Base-by-base conservation (phyloP, 495 filamentous ascomycete species). In the Aspergillus ostianus region DNA sequence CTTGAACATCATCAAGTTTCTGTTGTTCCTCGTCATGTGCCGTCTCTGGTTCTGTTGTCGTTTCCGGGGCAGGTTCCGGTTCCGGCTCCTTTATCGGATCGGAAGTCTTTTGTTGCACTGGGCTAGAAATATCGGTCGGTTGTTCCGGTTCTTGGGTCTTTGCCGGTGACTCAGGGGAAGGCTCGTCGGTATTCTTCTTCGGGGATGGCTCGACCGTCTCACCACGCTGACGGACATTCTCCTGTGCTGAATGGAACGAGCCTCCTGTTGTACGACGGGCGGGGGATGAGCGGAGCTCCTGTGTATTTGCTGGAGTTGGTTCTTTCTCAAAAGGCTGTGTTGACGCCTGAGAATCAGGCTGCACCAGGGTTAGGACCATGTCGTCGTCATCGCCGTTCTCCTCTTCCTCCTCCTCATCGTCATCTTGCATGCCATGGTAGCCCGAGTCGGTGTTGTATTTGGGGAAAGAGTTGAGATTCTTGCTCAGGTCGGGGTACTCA, bases 391-490 rank as follows among this genome's bases (percentile, higher is more conserved):
- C 63, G 29, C 72, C 67, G 20, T 71, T 58, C 8, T 68, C 63
- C 27, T 73, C 66, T 9, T 32, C 51, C 10, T 54, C 64, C 56
- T 69, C 67, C 12, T 71, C 62, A 4, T 72, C 67, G 17, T 71
- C 62, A 4, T 72, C 77, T 76, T 86, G 73, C 83, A 82, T 87
- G 52, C 89, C 91, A 81, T 93, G 87, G 64, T 95, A 95, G 46
- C 91, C 91, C 2, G 91, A 94, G 64, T 96, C 91, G 2, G 75
- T 78, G 57, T 79, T 80, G 29, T 73, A 73, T 50, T 76, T 74
- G 4, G 70, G 59, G 48, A 73, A 71, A 5, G 77, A 78, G 52
- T 79, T 78, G 47, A 78, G 30, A 41, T 76, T 77, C 36, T 72
- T 64, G 21, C 55, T 65, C 57, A 74, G 62, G 53, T 75, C 67